Base-by-base conservation (phyloP, 352 stramenopile genomes). In the Phytophthora pini region DNA sequence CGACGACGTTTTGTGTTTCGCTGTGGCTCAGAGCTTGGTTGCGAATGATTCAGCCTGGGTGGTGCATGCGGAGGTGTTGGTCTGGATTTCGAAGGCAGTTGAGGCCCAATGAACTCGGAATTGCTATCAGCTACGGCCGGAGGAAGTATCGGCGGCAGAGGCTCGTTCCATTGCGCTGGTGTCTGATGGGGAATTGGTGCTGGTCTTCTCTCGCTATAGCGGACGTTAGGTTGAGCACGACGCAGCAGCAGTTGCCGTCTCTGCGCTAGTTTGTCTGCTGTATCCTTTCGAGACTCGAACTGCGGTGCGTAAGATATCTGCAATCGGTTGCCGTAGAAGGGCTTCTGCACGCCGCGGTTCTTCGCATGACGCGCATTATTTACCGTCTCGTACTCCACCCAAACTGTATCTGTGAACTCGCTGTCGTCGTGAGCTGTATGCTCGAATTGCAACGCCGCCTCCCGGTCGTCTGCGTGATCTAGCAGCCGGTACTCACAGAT, bases 341-440 rank as follows among this genome's bases (percentile, higher is more conserved):
- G 76, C 47, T 84, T 90, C 53, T 80, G 77, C n/a, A 76, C 72
- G 9, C 64, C 76, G 13, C 77, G 74, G 36, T 56, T 65, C 61
- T 94, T 92, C 22, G 86, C 86, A 46, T 88, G 77, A 7, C 86
- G 82, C 43, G 86, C 83, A 17, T 90, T 90, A 57, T 89, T 90
- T 31, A 90, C 78, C 27, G 76, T 90, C 67, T 89, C 84, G 67
- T 90, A 94, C 47, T 90, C 58, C 26, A 94, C 61, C 83, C 82
- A 92, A 12, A 94, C 56, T 1, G 74, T 68, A 49, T 94, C 79
- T 2, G 75, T 86, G 60, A 89, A 94, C 12, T 76, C 57, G 4
- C 51, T 52, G 43, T 79, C 62, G 7, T 74, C 62, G 1, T 71
- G 27, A 8, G 24, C 43, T 0, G 12, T 36, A 3, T 52, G 27